Percentiles rank a stretch among this genome's conserved stretches.
phyloP scores from a whole-genome alignment of 345 rosid species.

The Gossypium australe region DNA sequence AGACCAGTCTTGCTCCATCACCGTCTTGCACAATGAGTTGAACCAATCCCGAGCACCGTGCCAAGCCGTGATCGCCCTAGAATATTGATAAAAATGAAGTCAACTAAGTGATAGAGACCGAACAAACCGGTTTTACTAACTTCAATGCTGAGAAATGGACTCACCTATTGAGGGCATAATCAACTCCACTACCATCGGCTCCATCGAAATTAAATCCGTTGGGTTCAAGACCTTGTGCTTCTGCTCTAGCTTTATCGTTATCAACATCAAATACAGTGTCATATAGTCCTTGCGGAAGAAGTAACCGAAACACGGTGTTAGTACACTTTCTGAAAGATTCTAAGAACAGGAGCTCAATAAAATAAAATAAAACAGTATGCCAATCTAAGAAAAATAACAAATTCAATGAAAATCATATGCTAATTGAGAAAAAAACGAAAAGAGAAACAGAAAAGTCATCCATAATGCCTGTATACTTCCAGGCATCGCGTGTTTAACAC shows the following conservation, averaged over 20 bases:
- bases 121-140: neutral
- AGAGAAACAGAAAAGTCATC: too few relatives aligned
- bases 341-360: neutral
- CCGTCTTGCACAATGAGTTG: slow-evolving; percentile 58
- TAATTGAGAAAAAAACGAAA: neutral
- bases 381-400: neutral
- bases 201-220: slow-evolving; percentile 88
- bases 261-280: slow-evolving; percentile 95
- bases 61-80: slow-evolving; percentile 84
- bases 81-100: neutral
- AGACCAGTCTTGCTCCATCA: slow-evolving; percentile 99
- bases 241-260: slow-evolving; percentile 77
- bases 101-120: neutral
- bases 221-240: slow-evolving; percentile 78
- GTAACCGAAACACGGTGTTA: slow-evolving; percentile 16
- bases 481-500: too few relatives aligned
- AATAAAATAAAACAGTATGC: neutral
- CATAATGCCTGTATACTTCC: too few relatives aligned
- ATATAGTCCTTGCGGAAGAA: slow-evolving; percentile 53
- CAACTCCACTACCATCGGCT: slow-evolving; percentile 75
- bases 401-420: neutral
- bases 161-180: slow-evolving; percentile 85
- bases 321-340: neutral
- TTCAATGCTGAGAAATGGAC: neutral
- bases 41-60: slow-evolving; percentile 76